Conservation (phyloP, 2,329 filamentous ascomycete genomes). For the Pleomassaria siparia region DNA sequence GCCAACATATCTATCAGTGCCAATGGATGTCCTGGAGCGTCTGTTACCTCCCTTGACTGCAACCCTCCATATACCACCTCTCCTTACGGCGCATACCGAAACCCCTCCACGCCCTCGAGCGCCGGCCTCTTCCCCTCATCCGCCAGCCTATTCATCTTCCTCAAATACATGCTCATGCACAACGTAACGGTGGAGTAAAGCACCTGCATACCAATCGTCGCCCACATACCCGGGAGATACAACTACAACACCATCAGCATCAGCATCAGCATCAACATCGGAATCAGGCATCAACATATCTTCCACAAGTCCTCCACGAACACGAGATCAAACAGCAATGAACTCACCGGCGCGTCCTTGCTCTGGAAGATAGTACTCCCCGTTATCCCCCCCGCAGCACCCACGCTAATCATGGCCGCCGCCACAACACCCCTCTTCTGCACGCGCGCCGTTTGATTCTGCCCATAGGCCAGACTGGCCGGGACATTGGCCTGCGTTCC, state of each 20-base stretch:
- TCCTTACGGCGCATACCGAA: slow-evolving; percentile 25
- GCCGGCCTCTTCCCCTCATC: slow-evolving; percentile 22
- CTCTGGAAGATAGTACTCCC: slow-evolving; percentile 29
- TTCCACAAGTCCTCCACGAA: too few relatives aligned
- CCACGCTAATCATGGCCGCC: slow-evolving; percentile 30
- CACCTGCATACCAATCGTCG: slow-evolving; percentile 28
- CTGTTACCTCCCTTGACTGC: too few relatives aligned
- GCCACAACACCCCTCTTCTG: slow-evolving; percentile 35
- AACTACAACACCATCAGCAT: slow-evolving; percentile 10
- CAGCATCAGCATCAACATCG: too few relatives aligned
- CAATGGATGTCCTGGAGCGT: too few relatives aligned
- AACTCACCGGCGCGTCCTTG: slow-evolving; percentile 27
- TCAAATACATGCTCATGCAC: slow-evolving; percentile 28
- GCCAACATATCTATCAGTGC: too few relatives aligned
- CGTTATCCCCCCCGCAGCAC: slow-evolving; percentile 28
- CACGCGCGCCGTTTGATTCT: slow-evolving; percentile 34
- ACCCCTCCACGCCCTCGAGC: slow-evolving; percentile 29
- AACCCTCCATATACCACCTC: too few relatives aligned
- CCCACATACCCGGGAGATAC: slow-evolving; percentile 33
- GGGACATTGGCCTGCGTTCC: slow-evolving; percentile 23
- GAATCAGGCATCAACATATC: too few relatives aligned
- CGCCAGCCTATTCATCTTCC: slow-evolving; percentile 22
- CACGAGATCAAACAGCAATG: neutral
- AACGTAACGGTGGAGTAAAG: slow-evolving; percentile 25
- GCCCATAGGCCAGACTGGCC: slow-evolving; percentile 24